phyloP scores from a whole-genome alignment of 345 rosid genomes.

The Corchorus olitorius region DNA sequence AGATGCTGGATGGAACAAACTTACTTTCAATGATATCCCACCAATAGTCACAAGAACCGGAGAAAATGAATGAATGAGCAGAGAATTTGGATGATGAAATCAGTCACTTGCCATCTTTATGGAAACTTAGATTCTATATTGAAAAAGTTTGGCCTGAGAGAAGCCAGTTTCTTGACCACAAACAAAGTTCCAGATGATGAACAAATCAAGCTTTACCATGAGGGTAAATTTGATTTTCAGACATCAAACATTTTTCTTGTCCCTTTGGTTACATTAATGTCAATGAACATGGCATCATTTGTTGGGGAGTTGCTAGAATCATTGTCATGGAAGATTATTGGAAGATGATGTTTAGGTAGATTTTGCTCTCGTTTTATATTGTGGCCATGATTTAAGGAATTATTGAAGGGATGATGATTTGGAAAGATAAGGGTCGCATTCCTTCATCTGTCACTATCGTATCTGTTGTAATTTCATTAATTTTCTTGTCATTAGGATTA shows the following conservation, averaged over 20 bases:
- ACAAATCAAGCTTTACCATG: slow-evolving; percentile 25
- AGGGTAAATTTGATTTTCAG: slow-evolving; percentile 41
- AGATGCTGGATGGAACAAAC: too few relatives aligned
- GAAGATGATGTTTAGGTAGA: slow-evolving; percentile 28
- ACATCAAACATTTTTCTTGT: slow-evolving; percentile 33
- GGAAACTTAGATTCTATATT: slow-evolving; percentile 33
- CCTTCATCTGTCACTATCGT: slow-evolving; percentile 21
- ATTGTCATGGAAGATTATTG: slow-evolving; percentile 16
- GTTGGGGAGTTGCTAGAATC: slow-evolving; percentile 31
- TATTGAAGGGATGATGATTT: slow-evolving; percentile 39
- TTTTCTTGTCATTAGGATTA: slow-evolving; percentile 23
- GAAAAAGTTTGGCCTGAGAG: slow-evolving; percentile 28
- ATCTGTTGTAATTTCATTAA: slow-evolving; percentile 10
- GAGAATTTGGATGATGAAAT: slow-evolving; percentile 44
- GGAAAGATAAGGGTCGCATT: slow-evolving; percentile 47
- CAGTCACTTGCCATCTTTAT: slow-evolving; percentile 26
- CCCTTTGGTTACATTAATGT: slow-evolving; percentile 31
- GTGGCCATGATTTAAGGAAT: slow-evolving; percentile 32
- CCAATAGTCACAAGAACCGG: too few relatives aligned
- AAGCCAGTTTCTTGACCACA: slow-evolving; percentile 46
- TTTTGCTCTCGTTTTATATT: slow-evolving; percentile 34
- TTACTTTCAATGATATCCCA: too few relatives aligned
- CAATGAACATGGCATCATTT: slow-evolving; percentile 37
- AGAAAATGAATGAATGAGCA: slow-evolving; percentile 32
- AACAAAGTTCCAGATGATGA: slow-evolving; percentile 35